phyloP scores from a whole-genome alignment of 345 rosid species.

The Pugionium cornutum region DNA sequence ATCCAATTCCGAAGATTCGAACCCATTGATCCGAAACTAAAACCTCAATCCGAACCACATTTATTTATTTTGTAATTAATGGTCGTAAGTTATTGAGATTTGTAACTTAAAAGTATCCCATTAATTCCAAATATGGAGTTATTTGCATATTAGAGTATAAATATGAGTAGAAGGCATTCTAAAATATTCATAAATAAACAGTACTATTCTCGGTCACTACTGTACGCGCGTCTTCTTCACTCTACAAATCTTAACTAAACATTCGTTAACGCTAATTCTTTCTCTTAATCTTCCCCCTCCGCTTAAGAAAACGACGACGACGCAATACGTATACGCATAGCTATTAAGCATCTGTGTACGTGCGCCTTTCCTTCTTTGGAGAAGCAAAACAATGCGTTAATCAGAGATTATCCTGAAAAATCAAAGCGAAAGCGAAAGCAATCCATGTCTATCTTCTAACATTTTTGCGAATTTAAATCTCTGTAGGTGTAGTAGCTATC shows the following conservation, averaged over 20 bases:
- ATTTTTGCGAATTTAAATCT: background rate
- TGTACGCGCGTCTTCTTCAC: slow-evolving; percentile 38
- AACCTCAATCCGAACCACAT: no score
- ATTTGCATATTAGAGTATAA: no score
- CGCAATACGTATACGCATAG: slow-evolving; percentile 32
- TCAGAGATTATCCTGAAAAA: background rate
- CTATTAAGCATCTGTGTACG: background rate
- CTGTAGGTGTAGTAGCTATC: background rate
- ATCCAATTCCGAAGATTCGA: no score
- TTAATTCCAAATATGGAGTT: no score
- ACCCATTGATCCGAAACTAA: no score
- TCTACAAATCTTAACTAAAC: background rate
- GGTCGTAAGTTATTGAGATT: no score
- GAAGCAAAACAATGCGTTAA: slow-evolving; percentile 12
- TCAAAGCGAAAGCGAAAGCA: background rate
- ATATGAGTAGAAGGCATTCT: no score
- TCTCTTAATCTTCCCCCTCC: slow-evolving; percentile 3
- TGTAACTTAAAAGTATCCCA: no score
- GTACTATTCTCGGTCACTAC: slow-evolving; percentile 17
- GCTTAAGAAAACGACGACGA: background rate
- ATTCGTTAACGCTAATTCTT: background rate
- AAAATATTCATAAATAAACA: background rate
- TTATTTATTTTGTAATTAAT: no score
- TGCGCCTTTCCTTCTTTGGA: slow-evolving; percentile 8
- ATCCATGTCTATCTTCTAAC: background rate